Base-by-base conservation (phyloP, 2,329 filamentous ascomycete species). In the Samsoniella hepiali region DNA sequence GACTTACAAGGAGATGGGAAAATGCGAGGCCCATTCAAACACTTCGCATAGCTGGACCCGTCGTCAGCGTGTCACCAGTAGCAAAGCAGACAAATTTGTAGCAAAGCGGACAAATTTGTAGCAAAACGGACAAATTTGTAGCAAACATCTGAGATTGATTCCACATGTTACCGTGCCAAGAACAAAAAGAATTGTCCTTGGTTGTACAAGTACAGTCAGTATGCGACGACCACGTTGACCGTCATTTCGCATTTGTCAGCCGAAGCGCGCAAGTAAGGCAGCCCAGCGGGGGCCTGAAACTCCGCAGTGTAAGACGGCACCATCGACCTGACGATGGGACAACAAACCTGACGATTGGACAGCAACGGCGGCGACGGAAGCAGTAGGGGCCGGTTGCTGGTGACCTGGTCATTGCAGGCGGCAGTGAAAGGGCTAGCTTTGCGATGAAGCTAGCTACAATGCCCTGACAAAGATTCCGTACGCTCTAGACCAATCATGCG, bases 171-270 rank as follows among this genome's bases (percentile, higher is more conserved):
- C 11, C 36, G 36, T 38, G 40, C 50, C 32, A 22, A 22, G 22
- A 22, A 22, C 22, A 22, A 22, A 22, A 22, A 22, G 22, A 22
- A 22, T 22, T 22, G 22, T 22, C 22, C 22, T 22, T 22, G 22
- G 22, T 22, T 22, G 22, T 22, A 22, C 22, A 22, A 22, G 22
- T 22, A 22, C 22, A 22, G 22, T 22, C 22, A 22, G 22, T 27
- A n/a, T 50, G 6, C 34, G 17, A 56, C 13, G 38, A 29, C 32
- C 11, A 38, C 17, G 51, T 27, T 40, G 47, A 60, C 49, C 49
- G 40, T 49, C 31, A 17, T 49, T 55, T 62, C 29, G 59, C 50
- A 62, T 56, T 49, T 49, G 51, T 62, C 50, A 62, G 59, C 59
- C 31, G 9, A 22, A 34, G 13, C 22, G 31, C 27, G 22, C 17